A percentile compares a stretch with the other conserved stretches of the same genome.
These are phyloP conservation scores for Cnidoscolus chayamansa DNA, from an alignment of 441 rosid species.

Conservation along the genomic window DNA sequence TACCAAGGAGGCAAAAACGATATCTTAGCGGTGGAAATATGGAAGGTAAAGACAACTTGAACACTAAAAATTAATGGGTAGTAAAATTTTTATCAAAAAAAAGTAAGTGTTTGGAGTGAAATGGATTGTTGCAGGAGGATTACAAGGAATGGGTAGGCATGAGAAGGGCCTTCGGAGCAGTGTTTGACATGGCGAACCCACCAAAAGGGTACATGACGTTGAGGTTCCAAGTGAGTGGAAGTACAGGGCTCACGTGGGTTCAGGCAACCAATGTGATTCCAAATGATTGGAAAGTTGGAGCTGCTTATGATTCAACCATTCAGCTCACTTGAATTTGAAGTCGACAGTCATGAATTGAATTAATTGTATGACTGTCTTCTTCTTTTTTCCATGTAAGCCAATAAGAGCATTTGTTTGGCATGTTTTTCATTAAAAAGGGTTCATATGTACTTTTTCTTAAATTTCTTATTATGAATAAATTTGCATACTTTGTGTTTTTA, in stretches of 20 bases:
- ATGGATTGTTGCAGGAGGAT: constrained; percentile 41
- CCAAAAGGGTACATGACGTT: constrained; percentile 48
- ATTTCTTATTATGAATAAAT: neutral
- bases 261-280: constrained; percentile 51
- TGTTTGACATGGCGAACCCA: constrained; percentile 58
- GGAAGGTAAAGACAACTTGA: constrained; percentile 40
- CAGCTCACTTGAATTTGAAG: constrained; percentile 30
- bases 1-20: constrained; percentile 54
- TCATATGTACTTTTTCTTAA: neutral
- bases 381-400: neutral
- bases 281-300: constrained; percentile 59
- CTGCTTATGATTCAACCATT: constrained; percentile 50
- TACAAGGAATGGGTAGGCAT: constrained; percentile 54
- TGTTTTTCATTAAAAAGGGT: neutral
- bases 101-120: neutral
- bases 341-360: too few species aligned
- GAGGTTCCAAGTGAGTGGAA: constrained; percentile 52
- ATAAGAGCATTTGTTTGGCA: neutral
- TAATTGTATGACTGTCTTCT: too few species aligned
- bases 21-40: constrained; percentile 49
- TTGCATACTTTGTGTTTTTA: neutral
- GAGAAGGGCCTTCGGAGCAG: constrained; percentile 74
- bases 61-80: neutral
- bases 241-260: constrained; percentile 50
- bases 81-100: neutral